A percentile compares a stretch with the other conserved stretches of the same genome.
Conservation (phyloP, 768 basidiomycete species). For the Suillus luteus region DNA sequence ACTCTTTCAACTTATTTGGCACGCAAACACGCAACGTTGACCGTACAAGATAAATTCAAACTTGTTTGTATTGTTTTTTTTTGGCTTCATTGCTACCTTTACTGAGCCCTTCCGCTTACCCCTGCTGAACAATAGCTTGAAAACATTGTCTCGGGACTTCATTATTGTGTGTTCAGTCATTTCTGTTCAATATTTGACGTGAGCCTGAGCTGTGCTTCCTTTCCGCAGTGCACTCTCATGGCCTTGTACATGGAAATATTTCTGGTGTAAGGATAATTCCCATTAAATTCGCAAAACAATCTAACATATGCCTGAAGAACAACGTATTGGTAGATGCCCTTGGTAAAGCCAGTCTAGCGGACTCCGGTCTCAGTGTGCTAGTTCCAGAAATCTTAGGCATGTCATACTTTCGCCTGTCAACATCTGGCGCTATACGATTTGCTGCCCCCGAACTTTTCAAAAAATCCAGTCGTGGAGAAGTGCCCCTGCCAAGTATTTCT, state of each 20-base stretch:
- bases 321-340: conserved; percentile 6
- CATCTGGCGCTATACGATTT: conserved; percentile 9
- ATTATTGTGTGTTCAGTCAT: conserved; percentile 5
- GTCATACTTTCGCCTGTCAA: conserved; percentile 33
- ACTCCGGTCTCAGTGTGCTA: conserved; percentile 45
- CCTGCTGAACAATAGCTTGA: conserved; percentile 2
- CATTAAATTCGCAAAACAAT: not conserved
- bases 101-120: not conserved
- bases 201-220: not conserved
- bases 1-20: conserved; percentile 19
- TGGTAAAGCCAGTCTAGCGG: conserved; percentile 39
- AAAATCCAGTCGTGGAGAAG: not conserved
- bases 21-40: conserved; percentile 13
- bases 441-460: conserved; percentile 13
- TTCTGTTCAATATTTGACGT: not conserved
- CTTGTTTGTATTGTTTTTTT: conserved; percentile 14
- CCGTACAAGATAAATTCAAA: conserved; percentile 23
- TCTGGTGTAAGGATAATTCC: not conserved
- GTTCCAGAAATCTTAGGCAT: conserved; percentile 35
- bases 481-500: conserved; percentile 21
- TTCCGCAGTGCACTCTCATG: conserved; percentile 4
- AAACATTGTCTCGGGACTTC: conserved; percentile 8
- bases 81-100: not conserved
- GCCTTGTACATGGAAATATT: conserved; percentile 1
- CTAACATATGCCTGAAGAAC: not conserved